Evolutionary conservation across 768 basidiomycete species (phyloP).

Genomic region (Postia placenta): DNA sequence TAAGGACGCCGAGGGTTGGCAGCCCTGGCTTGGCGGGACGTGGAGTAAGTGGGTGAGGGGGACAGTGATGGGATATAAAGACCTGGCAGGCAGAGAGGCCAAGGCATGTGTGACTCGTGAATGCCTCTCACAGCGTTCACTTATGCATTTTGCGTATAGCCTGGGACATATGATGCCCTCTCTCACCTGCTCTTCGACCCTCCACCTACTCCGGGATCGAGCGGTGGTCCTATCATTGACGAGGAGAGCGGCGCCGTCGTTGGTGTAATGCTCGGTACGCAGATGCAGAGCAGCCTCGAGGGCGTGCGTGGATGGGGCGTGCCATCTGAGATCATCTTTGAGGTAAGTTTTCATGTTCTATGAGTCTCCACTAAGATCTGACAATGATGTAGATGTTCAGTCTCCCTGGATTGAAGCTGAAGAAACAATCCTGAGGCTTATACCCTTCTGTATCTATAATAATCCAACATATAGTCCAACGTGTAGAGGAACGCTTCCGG

Average conservation of each 20-base stretch:
- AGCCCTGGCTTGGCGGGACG: constrained; percentile 45
- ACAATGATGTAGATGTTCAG: constrained; percentile 41
- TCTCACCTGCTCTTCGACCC: constrained; percentile 49
- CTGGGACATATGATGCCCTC: constrained; percentile 64
- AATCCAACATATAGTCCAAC: too few relatives aligned
- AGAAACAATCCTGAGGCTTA: constrained; percentile 5
- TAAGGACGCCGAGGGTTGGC: constrained; percentile 33
- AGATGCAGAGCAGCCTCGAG: constrained; percentile 50
- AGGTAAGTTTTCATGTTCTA: constrained; percentile 32
- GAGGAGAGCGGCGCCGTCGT: constrained; percentile 56
- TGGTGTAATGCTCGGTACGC: constrained; percentile 56
- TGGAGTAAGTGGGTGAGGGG: constrained; percentile 51
- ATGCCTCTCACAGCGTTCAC: not conserved
- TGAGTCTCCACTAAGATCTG: not conserved
- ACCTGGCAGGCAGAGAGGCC: constrained; percentile 51
- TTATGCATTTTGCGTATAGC: constrained; percentile 26
- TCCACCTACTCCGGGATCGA: constrained; percentile 56
- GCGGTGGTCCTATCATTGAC: constrained; percentile 65
- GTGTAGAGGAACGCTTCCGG: too few relatives aligned
- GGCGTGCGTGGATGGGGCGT: constrained; percentile 57
- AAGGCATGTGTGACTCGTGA: constrained; percentile 30
- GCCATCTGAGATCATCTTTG: constrained; percentile 56
- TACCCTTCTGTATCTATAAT: too few relatives aligned
- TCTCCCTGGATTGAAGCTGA: constrained; percentile 37
- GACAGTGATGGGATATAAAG: constrained; percentile 50